phyloP scores from a whole-genome alignment of 1,284 basidiomycete species.

The Jaminaea rosea region DNA sequence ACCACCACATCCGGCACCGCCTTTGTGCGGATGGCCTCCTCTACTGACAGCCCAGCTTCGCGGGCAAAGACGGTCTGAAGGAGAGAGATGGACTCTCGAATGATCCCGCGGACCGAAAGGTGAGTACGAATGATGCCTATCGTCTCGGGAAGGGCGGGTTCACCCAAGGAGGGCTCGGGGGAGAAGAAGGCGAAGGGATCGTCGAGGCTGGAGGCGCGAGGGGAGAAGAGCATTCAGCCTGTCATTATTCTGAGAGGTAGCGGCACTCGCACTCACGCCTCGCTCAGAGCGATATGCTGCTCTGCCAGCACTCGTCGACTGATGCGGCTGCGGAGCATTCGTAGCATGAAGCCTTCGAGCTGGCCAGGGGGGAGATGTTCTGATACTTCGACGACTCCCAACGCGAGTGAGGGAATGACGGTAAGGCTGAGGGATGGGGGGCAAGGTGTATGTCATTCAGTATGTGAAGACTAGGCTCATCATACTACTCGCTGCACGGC shows the following conservation, averaged over 20 bases:
- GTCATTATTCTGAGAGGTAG: too few relatives aligned
- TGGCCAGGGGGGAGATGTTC: constrained; percentile 69
- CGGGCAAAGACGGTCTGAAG: constrained; percentile 59
- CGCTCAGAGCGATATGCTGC: constrained; percentile 75
- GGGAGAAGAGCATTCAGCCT: background rate
- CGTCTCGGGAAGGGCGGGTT: constrained; percentile 48
- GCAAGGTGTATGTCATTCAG: background rate
- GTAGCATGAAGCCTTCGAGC: constrained; percentile 76
- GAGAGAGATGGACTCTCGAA: constrained; percentile 58
- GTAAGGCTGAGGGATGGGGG: constrained; percentile 49
- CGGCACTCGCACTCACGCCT: constrained; percentile 48
- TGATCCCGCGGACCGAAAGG: constrained; percentile 55
- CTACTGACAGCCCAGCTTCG: constrained; percentile 50
- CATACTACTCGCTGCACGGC: constrained; percentile 2
- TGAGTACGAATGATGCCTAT: constrained; percentile 80
- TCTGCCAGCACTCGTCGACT: constrained; percentile 74
- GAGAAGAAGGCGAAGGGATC: constrained; percentile 39
- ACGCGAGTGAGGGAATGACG: constrained; percentile 26
- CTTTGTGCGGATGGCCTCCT: constrained; percentile 10
- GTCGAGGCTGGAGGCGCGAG: constrained; percentile 9
- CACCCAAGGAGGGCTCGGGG: background rate
- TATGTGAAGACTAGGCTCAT: background rate
- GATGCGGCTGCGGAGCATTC: constrained; percentile 83
- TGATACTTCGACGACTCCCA: constrained; percentile 51
- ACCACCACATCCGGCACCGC: constrained; percentile 60